Evolutionary conservation across 2,329 filamentous ascomycete species (phyloP).

Genomic region (Xylaria sp.): DNA sequence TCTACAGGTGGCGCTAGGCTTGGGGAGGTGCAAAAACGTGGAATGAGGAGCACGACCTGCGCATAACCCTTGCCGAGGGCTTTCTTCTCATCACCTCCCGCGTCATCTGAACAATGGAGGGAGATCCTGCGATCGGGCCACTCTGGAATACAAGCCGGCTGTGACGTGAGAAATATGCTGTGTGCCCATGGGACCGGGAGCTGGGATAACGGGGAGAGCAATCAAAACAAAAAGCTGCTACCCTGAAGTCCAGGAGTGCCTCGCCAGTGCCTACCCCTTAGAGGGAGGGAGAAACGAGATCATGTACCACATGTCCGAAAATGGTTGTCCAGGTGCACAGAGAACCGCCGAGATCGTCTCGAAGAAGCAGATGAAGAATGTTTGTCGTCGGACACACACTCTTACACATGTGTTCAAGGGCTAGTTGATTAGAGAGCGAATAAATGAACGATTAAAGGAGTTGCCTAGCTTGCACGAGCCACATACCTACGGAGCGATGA

Average conservation of each 20-base stretch:
- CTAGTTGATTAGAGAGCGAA: background rate
- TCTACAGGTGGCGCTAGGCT: slow-evolving; percentile 30
- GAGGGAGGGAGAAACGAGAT: slow-evolving; percentile 22
- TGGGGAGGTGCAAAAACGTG: slow-evolving; percentile 33
- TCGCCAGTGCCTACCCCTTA: slow-evolving; percentile 34
- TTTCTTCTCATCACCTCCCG: background rate
- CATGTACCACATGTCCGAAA: slow-evolving; percentile 30
- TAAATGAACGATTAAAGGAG: background rate
- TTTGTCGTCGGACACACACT: slow-evolving; percentile 15
- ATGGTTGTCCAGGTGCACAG: slow-evolving; percentile 16
- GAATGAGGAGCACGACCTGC: slow-evolving; percentile 31
- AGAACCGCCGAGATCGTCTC: slow-evolving; percentile 26
- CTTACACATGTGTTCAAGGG: background rate
- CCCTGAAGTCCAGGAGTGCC: slow-evolving; percentile 17
- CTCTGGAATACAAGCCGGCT: slow-evolving; percentile 7
- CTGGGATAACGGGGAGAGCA: slow-evolving; percentile 14
- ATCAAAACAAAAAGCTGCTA: slow-evolving; percentile 17
- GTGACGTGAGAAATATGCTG: slow-evolving; percentile 22
- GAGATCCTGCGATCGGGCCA: slow-evolving; percentile 37
- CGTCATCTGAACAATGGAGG: slow-evolving; percentile 6
- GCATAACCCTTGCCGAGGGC: slow-evolving; percentile 12
- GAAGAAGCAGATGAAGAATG: slow-evolving; percentile 12
- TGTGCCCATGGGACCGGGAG: slow-evolving; percentile 29
- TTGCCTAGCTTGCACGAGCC: slow-evolving; percentile 1
- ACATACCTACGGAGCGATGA: slow-evolving; percentile 11